Conservation (phyloP, 768 basidiomycete genomes). For the Lactifluus pinguis region DNA sequence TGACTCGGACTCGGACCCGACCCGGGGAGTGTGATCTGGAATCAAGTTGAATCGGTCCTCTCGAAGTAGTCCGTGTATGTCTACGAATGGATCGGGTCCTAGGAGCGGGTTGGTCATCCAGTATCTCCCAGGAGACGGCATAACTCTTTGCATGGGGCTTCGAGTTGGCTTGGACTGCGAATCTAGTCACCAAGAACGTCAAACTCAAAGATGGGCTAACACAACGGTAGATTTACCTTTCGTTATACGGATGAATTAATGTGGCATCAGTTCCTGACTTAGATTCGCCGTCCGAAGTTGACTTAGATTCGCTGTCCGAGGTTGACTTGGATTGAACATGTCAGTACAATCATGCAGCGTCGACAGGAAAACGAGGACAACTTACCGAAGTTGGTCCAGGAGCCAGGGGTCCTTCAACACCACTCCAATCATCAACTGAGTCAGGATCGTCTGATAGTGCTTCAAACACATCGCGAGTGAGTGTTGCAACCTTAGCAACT, state of each 20-base stretch:
- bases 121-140: neutral
- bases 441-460: neutral
- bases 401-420: neutral
- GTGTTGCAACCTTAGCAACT: neutral
- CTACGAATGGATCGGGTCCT: no score
- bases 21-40: no score
- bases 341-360: neutral
- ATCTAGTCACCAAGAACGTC: neutral
- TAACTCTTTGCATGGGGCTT: no score
- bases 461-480: neutral
- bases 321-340: neutral
- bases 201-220: neutral
- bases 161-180: neutral
- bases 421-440: neutral
- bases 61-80: no score
- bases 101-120: no score
- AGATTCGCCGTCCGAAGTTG: neutral
- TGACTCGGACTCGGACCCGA: no score
- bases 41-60: no score
- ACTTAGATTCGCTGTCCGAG: neutral
- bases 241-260: neutral
- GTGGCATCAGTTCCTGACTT: neutral
- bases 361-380: no score
- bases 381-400: neutral
- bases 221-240: neutral